Percentiles rank a stretch among this genome's conserved stretches.
Evolutionary conservation across 1,139 yeast genomes (phyloP).

Genomic region (Debaryomyces singareniensis): DNA sequence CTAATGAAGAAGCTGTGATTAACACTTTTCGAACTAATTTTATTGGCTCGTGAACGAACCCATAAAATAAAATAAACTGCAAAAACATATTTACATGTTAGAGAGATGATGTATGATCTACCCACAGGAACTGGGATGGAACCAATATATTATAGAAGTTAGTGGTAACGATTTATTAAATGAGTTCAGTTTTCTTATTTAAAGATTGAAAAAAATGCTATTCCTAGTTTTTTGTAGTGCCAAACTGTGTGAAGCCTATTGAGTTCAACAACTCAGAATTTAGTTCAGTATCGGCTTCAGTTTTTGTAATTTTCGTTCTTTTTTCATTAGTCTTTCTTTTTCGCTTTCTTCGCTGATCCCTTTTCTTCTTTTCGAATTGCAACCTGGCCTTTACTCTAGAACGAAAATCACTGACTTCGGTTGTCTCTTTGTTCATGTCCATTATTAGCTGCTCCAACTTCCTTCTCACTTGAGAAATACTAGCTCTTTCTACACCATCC

Average conservation of each 20-base stretch:
- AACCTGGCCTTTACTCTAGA: constrained; percentile 40
- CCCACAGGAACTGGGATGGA: too few relatives aligned
- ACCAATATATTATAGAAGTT: too few relatives aligned
- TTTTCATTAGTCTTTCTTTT: constrained; percentile 13
- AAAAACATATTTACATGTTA: too few relatives aligned
- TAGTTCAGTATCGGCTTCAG: too few relatives aligned
- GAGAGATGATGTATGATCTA: too few relatives aligned
- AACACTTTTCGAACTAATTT: constrained; percentile 7
- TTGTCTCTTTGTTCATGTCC: constrained; percentile 3
- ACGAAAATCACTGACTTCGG: constrained; percentile 23
- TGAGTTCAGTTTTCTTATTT: too few relatives aligned
- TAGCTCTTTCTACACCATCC: constrained; percentile 29
- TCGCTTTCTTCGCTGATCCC: constrained; percentile 20
- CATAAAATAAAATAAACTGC: constrained; percentile 5
- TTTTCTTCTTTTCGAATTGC: constrained; percentile 33
- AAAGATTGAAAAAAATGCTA: too few relatives aligned
- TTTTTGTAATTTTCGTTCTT: too few relatives aligned
- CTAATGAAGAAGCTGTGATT: constrained; percentile 1
- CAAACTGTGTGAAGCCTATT: constrained; percentile 61
- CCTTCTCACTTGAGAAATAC: constrained; percentile 22
- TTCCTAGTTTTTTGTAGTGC: constrained; percentile 26
- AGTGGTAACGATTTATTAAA: too few relatives aligned
- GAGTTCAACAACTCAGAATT: too few relatives aligned
- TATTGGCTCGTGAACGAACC: constrained; percentile 7
- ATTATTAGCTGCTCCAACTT: constrained; percentile 29